Evolutionary conservation across 805 yeast species (phyloP), one percentile per base, ranked within the genome.

Genomic region (Isabelozyma rhagii): DNA sequence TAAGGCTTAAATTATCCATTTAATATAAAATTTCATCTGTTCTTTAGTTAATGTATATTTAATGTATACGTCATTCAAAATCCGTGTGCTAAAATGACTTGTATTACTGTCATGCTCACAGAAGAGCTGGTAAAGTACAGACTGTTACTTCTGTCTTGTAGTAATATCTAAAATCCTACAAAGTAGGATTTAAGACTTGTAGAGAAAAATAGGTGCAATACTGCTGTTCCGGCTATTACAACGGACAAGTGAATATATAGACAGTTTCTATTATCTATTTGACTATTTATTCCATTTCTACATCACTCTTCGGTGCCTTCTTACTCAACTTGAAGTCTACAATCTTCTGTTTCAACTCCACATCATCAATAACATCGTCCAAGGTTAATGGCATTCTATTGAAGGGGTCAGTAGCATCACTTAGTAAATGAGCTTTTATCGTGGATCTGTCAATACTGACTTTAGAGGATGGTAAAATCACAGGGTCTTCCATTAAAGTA

Each of bases 321-420:
- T 78, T 80, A 39, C 71, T 67, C 43, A 50, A 57, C 56, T 79
- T 83, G 66, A 84, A 92, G 34, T 74, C 81, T 42, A 70, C 71
- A 48, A 90, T 90, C 61, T 78, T 79, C 42, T 66, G 60, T 61
- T 78, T 84, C 63, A 92, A 74, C 55, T 85, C 96, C 1, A 70
- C 74, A 68, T 92, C 85, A 15, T 94, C 96, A 18, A 79, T 67
- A 27, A 92, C 96, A 57, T 94, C 97, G 55, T 93, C 97, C 39
- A 93, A 68, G 60, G 82, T 89, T 59, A 94, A 75, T 5, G 98
- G 98, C 73, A 84, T 79, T 69, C 99, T 84, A 68, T 93, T 94
- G 73, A 94, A 94, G 15, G 99, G 99, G 72, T 94, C 99, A 0
- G 97, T 94, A 1, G 96, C 82, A 70, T 94, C 98, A 71, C 93